Evolutionary conservation across 192 early-diverging fungal genomes (phyloP).

Genomic region (Diversispora epigaea): DNA sequence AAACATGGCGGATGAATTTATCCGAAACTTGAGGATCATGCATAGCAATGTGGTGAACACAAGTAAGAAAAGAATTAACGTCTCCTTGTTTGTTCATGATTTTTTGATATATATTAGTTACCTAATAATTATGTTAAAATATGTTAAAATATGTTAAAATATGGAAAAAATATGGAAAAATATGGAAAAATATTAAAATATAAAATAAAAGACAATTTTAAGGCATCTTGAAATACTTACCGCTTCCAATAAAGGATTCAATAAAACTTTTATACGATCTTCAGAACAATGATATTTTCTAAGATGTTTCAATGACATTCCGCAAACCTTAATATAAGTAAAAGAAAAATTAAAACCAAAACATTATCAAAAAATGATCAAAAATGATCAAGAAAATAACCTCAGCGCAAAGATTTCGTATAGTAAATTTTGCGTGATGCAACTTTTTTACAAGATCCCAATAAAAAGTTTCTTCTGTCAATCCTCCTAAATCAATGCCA

Average conservation of each 20-base stretch:
- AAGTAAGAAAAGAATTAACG: slow-evolving; percentile 36
- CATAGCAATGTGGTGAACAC: slow-evolving; percentile 47
- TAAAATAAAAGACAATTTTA: not conserved
- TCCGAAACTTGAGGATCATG: slow-evolving; percentile 42
- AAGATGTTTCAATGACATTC: not conserved
- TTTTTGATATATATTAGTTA: not conserved
- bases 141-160: not conserved
- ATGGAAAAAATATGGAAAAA: not conserved
- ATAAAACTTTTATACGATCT: not conserved
- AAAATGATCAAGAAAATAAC: slow-evolving; percentile 21
- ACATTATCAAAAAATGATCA: no score
- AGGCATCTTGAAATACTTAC: not conserved
- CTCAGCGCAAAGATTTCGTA: slow-evolving; percentile 61
- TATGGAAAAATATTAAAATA: not conserved
- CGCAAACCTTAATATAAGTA: slow-evolving; percentile 5
- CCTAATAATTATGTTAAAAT: not conserved
- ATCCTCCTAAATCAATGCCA: slow-evolving; percentile 39
- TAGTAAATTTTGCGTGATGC: slow-evolving; percentile 33
- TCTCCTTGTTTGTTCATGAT: not conserved
- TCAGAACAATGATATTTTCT: slow-evolving; percentile 13
- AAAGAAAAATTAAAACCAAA: not conserved
- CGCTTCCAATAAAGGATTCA: slow-evolving; percentile 6
- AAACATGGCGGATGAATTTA: slow-evolving; percentile 41
- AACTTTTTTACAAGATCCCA: slow-evolving; percentile 47
- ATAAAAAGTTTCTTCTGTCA: slow-evolving; percentile 47